Percentiles rank a stretch among this genome's conserved stretches.
Conservation (phyloP, 768 basidiomycete species). For the Tricholoma sp. region DNA sequence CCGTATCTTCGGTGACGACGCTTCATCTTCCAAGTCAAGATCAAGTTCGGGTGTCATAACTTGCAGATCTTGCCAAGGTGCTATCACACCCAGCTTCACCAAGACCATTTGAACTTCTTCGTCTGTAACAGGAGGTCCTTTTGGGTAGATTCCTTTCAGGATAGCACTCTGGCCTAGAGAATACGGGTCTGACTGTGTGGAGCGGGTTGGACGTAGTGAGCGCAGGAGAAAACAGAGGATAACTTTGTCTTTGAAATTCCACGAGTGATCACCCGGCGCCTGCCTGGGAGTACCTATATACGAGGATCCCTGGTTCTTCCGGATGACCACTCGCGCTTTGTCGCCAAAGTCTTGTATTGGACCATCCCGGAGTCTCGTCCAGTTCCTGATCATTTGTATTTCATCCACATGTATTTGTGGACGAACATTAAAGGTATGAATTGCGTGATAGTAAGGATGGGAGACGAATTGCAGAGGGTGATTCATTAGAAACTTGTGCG, state of each 20-base stretch:
- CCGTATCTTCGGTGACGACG: constrained; percentile 18
- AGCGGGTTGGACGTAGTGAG: constrained; percentile 42
- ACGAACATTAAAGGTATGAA: constrained; percentile 57
- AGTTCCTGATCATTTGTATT: constrained; percentile 40
- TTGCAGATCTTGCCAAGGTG: constrained; percentile 75
- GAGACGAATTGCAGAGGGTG: constrained; percentile 49
- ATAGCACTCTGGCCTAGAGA: constrained; percentile 45
- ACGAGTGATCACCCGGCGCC: constrained; percentile 27
- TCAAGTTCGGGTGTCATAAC: constrained; percentile 34
- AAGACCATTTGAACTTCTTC: constrained; percentile 44
- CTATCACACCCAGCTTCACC: constrained; percentile 64
- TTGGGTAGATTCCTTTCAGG: constrained; percentile 48
- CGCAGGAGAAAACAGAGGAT: constrained; percentile 58
- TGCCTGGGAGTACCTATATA: constrained; percentile 25
- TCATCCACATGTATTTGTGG: constrained; percentile 51
- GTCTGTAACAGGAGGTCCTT: constrained; percentile 26
- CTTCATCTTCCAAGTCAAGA: constrained; percentile 29
- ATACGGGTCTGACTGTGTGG: constrained; percentile 62
- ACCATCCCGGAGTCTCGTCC: constrained; percentile 38
- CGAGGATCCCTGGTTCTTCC: constrained; percentile 23
- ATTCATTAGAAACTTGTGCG: constrained; percentile 64
- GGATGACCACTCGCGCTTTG: constrained; percentile 45
- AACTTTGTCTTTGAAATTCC: constrained; percentile 47
- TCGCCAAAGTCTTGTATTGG: constrained; percentile 43
- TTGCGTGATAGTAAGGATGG: constrained; percentile 38